Base-by-base conservation (phyloP, 2,329 filamentous ascomycete genomes). In the Aspergillus quadricinctus region DNA sequence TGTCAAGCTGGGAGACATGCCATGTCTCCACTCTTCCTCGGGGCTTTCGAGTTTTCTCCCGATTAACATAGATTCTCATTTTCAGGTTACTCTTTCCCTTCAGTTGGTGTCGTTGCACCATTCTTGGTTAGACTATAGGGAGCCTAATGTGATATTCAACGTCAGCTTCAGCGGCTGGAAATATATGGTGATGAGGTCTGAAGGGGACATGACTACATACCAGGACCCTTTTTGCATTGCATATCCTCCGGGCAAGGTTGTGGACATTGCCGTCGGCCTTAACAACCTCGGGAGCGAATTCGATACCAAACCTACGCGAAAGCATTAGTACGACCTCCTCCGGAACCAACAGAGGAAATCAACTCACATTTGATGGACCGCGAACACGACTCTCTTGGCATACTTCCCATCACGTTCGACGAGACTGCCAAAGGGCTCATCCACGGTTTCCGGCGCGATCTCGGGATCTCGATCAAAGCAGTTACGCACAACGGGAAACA, bases 201-300 rank as follows among this genome's bases (percentile, higher is more conserved):
- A 3, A 17, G 48, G 53, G 46, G 29, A 56, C 41, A 21, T 14
- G 35, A 25, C 49, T 40, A 82, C 88, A 78, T 79, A 95, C 91
- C 76, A 97, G 75, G 62, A 96, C 94, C 75, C 92, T 90, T 80
- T 97, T 97, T 37, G 94, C 94, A 72, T 96, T 96, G 72, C 89
- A 94, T 61, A 99, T 90, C 68, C 94, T 84, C 92, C 93, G 97
- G 5, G 92, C 92, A 61, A 99, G 78, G 70, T 96, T 96, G 68
- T 83, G 85, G 57, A 97, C 89, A 64, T 88, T 95, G 5, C 94
- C 91, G 76, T 99, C 94, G 0, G 92, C 92, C 52, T 89, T 86
- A 31, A 99, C 94, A 0, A 97, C 93, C 48, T 91, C 90, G 0
- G 92, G 88, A 1, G 94, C 90, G 69, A 99, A 92, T 72, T 99